Percentiles rank a stretch among this genome's conserved stretches.
Conservation (phyloP, 129 eudicot species). For the Erigeron canadensis region DNA sequence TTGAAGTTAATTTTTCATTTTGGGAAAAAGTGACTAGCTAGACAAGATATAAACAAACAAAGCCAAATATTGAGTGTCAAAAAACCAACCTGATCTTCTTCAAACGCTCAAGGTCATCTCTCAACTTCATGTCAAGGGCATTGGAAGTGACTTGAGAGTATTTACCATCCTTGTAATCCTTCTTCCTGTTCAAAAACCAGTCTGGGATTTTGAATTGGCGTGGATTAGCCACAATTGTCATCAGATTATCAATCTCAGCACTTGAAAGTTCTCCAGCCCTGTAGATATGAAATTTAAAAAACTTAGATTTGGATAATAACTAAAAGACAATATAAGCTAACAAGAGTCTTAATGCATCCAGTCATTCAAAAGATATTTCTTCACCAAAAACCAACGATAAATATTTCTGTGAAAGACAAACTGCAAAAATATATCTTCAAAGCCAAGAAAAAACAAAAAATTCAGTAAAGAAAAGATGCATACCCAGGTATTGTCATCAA, state of each 20-base stretch:
- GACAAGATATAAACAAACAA: too few species aligned
- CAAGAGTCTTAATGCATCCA: not conserved
- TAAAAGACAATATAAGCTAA: not conserved
- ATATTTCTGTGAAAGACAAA: too few species aligned
- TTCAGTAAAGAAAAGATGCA: too few species aligned
- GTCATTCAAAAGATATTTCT: not conserved
- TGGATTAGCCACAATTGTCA: slow-evolving; percentile 67
- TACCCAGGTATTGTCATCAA: not conserved
- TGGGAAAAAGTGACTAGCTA: too few species aligned
- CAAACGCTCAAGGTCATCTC: slow-evolving; percentile 77
- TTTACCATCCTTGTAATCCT: slow-evolving; percentile 72
- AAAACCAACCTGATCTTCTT: slow-evolving; percentile 61
- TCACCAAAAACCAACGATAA: not conserved
- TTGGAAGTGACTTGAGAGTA: slow-evolving; percentile 68
- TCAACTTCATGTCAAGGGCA: slow-evolving; percentile 71
- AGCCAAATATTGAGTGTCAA: too few species aligned
- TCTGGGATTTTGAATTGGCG: slow-evolving; percentile 75
- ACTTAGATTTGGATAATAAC: not conserved
- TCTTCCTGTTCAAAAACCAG: slow-evolving; percentile 74
- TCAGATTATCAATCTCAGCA: slow-evolving; percentile 61
- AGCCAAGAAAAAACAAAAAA: too few species aligned
- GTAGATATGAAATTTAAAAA: not conserved
- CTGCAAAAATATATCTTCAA: not conserved
- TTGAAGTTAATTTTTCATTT: too few species aligned
- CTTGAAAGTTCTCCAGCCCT: slow-evolving; percentile 67